Percentiles rank a stretch among this genome's conserved stretches.
Conservation (phyloP, 768 basidiomycete genomes). For the Fomitopsis pulvina region DNA sequence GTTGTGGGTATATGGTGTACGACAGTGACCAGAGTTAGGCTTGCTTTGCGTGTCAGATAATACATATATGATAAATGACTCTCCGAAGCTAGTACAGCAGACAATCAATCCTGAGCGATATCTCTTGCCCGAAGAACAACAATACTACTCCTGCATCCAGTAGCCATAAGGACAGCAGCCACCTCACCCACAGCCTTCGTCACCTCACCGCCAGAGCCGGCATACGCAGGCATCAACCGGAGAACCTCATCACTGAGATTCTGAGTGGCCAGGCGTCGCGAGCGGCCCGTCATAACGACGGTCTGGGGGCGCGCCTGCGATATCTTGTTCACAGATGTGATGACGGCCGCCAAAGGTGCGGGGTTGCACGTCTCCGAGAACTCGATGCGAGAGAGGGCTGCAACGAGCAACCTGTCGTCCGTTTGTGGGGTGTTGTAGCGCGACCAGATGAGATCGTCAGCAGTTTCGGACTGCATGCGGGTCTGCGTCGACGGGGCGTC, state of each 20-base stretch:
- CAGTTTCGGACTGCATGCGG: slow-evolving; percentile 72
- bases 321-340: slow-evolving; percentile 35
- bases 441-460: slow-evolving; percentile 74
- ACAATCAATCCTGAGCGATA: background rate
- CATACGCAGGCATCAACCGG: slow-evolving; percentile 51
- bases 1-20: too few species aligned
- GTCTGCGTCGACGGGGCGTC: slow-evolving; percentile 51
- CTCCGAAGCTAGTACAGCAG: background rate
- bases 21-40: too few species aligned
- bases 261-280: slow-evolving; percentile 65
- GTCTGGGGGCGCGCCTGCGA: slow-evolving; percentile 31
- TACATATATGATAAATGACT: slow-evolving; percentile 7
- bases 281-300: slow-evolving; percentile 68
- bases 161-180: slow-evolving; percentile 66
- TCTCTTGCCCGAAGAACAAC: slow-evolving; percentile 45
- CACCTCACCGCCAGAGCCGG: slow-evolving; percentile 52
- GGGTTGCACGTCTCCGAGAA: slow-evolving; percentile 56
- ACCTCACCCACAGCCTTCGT: slow-evolving; percentile 84
- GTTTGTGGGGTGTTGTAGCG: slow-evolving; percentile 40
- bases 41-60: too few species aligned
- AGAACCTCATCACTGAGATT: slow-evolving; percentile 69
- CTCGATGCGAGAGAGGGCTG: slow-evolving; percentile 49
- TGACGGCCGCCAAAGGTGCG: slow-evolving; percentile 48
- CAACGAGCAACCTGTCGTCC: slow-evolving; percentile 11
- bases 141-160: slow-evolving; percentile 50